Evolutionary conservation across 768 basidiomycete species (phyloP).

Genomic region (Pisolithus marmoratus): DNA sequence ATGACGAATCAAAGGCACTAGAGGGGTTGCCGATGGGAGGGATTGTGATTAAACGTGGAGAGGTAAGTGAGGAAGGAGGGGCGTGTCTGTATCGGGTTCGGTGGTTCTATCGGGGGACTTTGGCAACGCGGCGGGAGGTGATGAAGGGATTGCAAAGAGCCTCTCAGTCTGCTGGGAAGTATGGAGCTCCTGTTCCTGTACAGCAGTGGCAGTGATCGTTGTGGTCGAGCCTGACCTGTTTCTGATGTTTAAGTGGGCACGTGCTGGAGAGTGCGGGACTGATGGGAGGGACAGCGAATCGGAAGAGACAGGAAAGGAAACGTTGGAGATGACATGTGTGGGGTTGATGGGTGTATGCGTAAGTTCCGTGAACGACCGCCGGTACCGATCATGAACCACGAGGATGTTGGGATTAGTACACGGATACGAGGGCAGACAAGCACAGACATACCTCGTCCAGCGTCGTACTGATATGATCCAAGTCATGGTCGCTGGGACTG

Average conservation of each 20-base stretch:
- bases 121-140: conserved; percentile 1
- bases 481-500: conserved; percentile 7
- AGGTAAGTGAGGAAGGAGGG: neutral
- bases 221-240: conserved; percentile 1
- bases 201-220: neutral
- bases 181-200: neutral
- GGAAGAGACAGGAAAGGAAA: conserved; percentile 22
- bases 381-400: neutral
- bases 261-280: neutral
- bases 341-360: conserved; percentile 45
- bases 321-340: conserved; percentile 42
- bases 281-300: neutral
- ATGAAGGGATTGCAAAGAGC: neutral
- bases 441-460: conserved; percentile 41
- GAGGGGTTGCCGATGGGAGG: conserved; percentile 10
- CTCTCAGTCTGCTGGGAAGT: neutral
- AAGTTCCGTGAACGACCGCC: conserved; percentile 40
- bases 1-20: conserved; percentile 1
- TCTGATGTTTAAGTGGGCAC: neutral
- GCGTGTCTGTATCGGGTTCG: neutral
- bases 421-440: conserved; percentile 2
- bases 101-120: neutral
- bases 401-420: neutral
- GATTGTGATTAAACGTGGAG: conserved; percentile 4
- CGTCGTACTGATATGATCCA: conserved; percentile 21